Base-by-base conservation (phyloP, 2,329 filamentous ascomycete species). In the Beauveria sp. region DNA sequence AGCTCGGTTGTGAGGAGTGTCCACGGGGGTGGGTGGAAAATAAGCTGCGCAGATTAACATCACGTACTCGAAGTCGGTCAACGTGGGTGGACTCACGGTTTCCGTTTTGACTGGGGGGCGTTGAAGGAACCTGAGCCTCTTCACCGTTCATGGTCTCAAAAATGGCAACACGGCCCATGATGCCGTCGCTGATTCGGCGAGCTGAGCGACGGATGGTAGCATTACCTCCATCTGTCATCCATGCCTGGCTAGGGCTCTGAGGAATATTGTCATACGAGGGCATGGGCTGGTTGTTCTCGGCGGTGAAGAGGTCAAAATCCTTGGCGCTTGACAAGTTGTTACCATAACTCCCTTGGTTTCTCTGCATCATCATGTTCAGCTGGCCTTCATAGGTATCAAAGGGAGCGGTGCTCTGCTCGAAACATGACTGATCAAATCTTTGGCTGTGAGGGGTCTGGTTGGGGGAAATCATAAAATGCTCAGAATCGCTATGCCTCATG, bases 11-110 rank as follows among this genome's bases (percentile, higher is more conserved):
- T 80, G 79, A 48, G 87, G 86, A 22, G 85, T 89, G 57, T 85
- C 83, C 67, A 81, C 82, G 58, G 88, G 87, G 30, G 88, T 90
- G 51, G 86, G 82, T 61, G 87, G 87, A 65, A 84, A 83, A 67
- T 84, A 87, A 65, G 77, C 86, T 86, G 62, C 57, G 37, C 26
- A 51, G 14, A 47, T 64, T 34, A 59, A 43, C 16, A 12, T 34
- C 0, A 28, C 24, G 5, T 4, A 48, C 10, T 9, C 40, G 63
- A 59, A 24, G 9, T 52, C n/a, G 20, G n/a, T 26, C n/a, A 14
- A 34, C 40, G 10, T 14, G 34, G 18, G 18, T 24, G 48, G 40
- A 67, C 84, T 76, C 77, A 89, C 87, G 78, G 67, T 76, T 76
- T 68, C 75, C 79, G 73, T 82, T 82, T 73, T 87, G 83, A 65